These are phyloP conservation scores for Podila epicladia DNA, from an alignment of 192 early-diverging fungal species.

Conservation along the genomic window DNA sequence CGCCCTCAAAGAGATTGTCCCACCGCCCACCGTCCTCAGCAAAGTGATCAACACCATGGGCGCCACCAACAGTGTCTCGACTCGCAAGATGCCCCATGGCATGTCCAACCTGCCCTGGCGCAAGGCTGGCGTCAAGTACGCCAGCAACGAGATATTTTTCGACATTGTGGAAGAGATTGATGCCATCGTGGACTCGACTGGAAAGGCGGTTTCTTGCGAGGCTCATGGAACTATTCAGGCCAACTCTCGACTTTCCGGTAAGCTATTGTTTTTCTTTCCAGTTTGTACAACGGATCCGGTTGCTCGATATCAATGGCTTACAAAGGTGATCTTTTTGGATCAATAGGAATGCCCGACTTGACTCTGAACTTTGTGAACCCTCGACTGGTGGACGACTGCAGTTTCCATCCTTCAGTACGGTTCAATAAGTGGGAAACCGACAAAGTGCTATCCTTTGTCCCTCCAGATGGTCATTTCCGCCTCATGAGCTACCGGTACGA, in stretches of 20 bases:
- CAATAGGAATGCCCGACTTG: constrained; percentile 88
- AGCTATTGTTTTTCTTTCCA: background rate
- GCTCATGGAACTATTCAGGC: constrained; percentile 84
- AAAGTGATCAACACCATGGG: constrained; percentile 89
- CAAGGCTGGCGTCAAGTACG: constrained; percentile 85
- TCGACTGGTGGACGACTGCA: constrained; percentile 77
- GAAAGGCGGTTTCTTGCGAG: constrained; percentile 77
- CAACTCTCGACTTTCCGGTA: constrained; percentile 82
- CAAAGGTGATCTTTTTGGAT: too few relatives aligned
- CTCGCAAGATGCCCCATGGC: constrained; percentile 66
- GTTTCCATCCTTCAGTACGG: constrained; percentile 93
- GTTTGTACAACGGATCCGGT: background rate
- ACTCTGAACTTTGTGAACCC: constrained; percentile 78
- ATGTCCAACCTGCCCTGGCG: constrained; percentile 90
- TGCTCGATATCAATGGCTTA: too few relatives aligned
- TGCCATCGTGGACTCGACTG: constrained; percentile 80
- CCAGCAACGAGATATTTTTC: constrained; percentile 94
- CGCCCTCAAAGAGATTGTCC: constrained; percentile 86
- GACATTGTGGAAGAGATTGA: constrained; percentile 93
- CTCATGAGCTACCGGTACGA: constrained; percentile 81
- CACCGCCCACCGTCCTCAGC: constrained; percentile 85
- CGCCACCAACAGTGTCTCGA: constrained; percentile 52
- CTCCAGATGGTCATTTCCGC: constrained; percentile 93
- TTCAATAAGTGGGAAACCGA: constrained; percentile 84
- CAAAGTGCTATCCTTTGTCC: constrained; percentile 86